phyloP scores from a whole-genome alignment of 306 rosid species.

The Glycine tomentella region DNA sequence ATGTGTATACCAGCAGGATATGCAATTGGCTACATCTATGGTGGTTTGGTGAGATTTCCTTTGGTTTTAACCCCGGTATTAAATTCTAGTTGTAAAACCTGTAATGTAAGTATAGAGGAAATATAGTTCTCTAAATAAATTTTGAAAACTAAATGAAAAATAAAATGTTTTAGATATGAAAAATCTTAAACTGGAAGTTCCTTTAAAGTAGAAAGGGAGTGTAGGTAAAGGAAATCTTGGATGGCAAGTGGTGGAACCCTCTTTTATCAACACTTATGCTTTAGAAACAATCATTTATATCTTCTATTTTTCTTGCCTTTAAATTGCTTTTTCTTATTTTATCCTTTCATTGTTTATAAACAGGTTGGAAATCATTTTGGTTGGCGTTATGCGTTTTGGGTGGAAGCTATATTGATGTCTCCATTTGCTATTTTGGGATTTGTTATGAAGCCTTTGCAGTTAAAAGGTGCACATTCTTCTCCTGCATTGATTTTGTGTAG shows the following conservation, averaged over 20 bases:
- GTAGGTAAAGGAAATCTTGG: conserved; percentile 27
- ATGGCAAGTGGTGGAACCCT: not conserved
- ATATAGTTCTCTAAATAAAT: conserved; percentile 18
- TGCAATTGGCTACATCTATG: conserved; percentile 91
- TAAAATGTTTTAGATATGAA: conserved; percentile 9
- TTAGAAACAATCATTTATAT: conserved; percentile 9
- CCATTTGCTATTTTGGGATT: conserved; percentile 87
- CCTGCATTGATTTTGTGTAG: conserved; percentile 40
- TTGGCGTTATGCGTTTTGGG: conserved; percentile 90
- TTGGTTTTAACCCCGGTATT: conserved; percentile 36
- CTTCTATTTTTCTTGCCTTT: conserved; percentile 17
- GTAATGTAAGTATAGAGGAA: not conserved
- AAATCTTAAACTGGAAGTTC: conserved; percentile 11
- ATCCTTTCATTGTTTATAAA: conserved; percentile 35
- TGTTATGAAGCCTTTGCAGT: conserved; percentile 76
- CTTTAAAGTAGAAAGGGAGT: conserved; percentile 25
- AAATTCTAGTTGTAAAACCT: conserved; percentile 14
- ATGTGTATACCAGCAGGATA: conserved; percentile 94
- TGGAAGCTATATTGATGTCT: conserved; percentile 82
- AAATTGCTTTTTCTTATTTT: conserved; percentile 13
- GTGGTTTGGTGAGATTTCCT: conserved; percentile 78
- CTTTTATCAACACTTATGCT: conserved; percentile 21
- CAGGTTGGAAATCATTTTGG: conserved; percentile 73
- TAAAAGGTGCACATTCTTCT: conserved; percentile 72
- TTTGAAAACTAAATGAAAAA: conserved; percentile 32